phyloP scores from a whole-genome alignment of 2,329 filamentous ascomycete genomes.

The Zasmidium cellare region DNA sequence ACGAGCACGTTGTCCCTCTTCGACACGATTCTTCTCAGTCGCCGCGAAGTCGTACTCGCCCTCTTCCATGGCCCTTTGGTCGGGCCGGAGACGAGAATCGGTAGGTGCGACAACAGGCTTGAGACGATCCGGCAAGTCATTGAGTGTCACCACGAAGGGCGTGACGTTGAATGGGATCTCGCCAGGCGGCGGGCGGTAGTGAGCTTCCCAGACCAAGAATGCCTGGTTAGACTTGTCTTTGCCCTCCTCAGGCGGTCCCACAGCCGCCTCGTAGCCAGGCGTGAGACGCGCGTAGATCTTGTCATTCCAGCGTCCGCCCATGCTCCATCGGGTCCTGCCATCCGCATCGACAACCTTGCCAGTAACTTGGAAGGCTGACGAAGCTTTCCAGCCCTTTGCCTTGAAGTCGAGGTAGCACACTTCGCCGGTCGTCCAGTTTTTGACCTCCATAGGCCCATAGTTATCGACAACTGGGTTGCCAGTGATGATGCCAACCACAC shows the following conservation, averaged over 20 bases:
- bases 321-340: slow-evolving; percentile 81
- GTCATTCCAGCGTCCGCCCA: slow-evolving; percentile 96
- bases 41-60: slow-evolving; percentile 95
- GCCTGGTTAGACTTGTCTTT: slow-evolving; percentile 58
- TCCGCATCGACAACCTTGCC: slow-evolving; percentile 80
- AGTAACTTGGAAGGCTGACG: slow-evolving; percentile 82
- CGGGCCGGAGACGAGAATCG: slow-evolving; percentile 86
- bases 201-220: slow-evolving; percentile 90
- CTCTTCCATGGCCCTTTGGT: slow-evolving; percentile 97
- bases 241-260: slow-evolving; percentile 52
- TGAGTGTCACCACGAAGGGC: slow-evolving; percentile 91
- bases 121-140: slow-evolving; percentile 85
- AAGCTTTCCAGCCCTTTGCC: slow-evolving; percentile 90
- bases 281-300: slow-evolving; percentile 93
- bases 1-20: slow-evolving; percentile 83
- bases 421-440: slow-evolving; percentile 95
- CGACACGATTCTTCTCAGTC: slow-evolving; percentile 88
- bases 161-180: slow-evolving; percentile 93
- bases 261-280: slow-evolving; percentile 78
- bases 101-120: slow-evolving; percentile 79
- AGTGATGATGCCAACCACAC: slow-evolving; percentile 97
- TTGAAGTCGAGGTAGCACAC: slow-evolving; percentile 91
- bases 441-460: slow-evolving; percentile 95
- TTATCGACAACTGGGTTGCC: slow-evolving; percentile 97
- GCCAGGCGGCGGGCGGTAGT: slow-evolving; percentile 68